Percentiles rank a stretch among this genome's conserved stretches.
Conservation (phyloP, 2,329 filamentous ascomycete species). For the Fusarium vanettenii region DNA sequence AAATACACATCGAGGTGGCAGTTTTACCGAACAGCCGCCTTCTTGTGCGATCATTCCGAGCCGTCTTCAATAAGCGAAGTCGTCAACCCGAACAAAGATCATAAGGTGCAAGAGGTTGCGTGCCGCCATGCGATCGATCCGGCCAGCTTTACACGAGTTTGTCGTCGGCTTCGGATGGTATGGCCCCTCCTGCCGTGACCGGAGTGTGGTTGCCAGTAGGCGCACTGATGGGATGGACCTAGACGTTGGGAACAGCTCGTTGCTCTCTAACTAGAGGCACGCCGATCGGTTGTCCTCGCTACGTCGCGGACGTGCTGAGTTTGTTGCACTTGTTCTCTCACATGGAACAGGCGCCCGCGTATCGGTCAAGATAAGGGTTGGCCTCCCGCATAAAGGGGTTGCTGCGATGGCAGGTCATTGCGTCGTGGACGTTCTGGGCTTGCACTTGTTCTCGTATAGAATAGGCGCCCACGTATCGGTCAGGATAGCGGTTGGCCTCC, state of each 20-base stretch:
- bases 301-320: neutral
- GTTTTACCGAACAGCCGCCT: conserved; percentile 54
- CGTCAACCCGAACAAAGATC: conserved; percentile 56
- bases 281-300: neutral
- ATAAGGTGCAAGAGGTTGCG: conserved; percentile 51
- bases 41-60: conserved; percentile 44
- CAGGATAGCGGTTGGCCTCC: neutral
- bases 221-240: neutral
- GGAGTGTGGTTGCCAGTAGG: neutral
- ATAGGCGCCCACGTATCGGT: no score
- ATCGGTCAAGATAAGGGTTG: neutral
- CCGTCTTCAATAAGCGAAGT: conserved; percentile 53
- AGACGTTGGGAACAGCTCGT: neutral
- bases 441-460: no score
- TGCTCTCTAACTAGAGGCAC: neutral
- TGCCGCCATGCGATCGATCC: conserved; percentile 52
- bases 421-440: no score
- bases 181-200: conserved; percentile 53
- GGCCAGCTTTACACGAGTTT: conserved; percentile 45
- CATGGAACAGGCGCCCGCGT: neutral
- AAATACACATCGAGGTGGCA: conserved; percentile 58
- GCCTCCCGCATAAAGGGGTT: no score
- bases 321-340: neutral
- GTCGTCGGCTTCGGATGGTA: conserved; percentile 42
- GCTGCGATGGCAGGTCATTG: no score